Base-by-base conservation (phyloP, 2,329 filamentous ascomycete species). In the Paracoccidioides brasiliensis region DNA sequence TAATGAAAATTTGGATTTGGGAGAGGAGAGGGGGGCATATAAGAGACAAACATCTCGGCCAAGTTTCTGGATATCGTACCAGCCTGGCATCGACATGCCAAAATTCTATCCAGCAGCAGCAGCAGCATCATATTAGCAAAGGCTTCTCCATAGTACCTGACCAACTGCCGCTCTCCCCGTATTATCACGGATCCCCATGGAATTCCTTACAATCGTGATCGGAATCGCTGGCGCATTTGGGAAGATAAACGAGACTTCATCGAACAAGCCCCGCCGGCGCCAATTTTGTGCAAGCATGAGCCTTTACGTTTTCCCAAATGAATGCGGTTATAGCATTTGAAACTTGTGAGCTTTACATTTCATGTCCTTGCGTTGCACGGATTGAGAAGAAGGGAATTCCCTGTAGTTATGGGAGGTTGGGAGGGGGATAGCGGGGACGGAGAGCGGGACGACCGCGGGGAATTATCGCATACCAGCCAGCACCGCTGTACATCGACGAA, bases 181-280 rank as follows among this genome's bases (percentile, higher is more conserved):
- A 38, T 48, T 15, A 30, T 32, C 12, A 5, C 22, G 4, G 9
- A 15, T n/a, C 28, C 30, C 22, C 28, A 51, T 37, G 2, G 12
- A 73, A 6, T 32, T 38, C 9, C 80, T 65, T 72, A 89, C 85
- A 64, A 84, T 76, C n/a, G 89, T 90, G 67, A 96, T 88, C 37
- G 90, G 89, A 54, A 95, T 93, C 41, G 72, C 74, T 4, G 91
- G 90, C 33, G 93, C 93, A 74, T 95, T 88, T 14, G 93, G 93
- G 70, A 98, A 85, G 66, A 98, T 82, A 71, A 97, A 97, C 67
- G 91, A 86, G 69, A 95, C 88, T 72, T 96, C 86, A 56, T 90
- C 82, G 60, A 97, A 88, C 66, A 85, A 84, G 69, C 83, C 80
- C 53, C 87, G 80, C 38, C 84, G 79, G 55, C 89, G 83, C 85